These are phyloP conservation scores for Karstenula rhodostoma DNA, from an alignment of 2,329 filamentous ascomycete species.

Conservation along the genomic window DNA sequence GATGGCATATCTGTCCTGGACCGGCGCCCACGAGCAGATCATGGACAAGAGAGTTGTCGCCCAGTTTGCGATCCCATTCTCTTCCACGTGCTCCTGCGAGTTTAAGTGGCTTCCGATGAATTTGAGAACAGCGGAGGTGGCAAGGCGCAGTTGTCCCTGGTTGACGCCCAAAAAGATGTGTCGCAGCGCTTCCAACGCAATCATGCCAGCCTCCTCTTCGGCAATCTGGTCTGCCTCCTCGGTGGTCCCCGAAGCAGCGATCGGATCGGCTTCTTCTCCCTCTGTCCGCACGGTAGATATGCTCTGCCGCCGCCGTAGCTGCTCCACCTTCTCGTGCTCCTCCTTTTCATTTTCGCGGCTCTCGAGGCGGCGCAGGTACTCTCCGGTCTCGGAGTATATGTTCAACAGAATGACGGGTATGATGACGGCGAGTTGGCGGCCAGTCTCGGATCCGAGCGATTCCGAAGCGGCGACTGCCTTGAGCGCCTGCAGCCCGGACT, in stretches of 20 bases:
- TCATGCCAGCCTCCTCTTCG: slow-evolving; percentile 84
- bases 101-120: slow-evolving; percentile 66
- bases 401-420: slow-evolving; percentile 89
- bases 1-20: slow-evolving; percentile 93
- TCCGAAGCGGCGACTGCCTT: slow-evolving; percentile 83
- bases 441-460: slow-evolving; percentile 75
- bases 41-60: slow-evolving; percentile 82
- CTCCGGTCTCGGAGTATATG: slow-evolving; percentile 76
- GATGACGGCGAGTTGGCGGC: slow-evolving; percentile 78
- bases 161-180: slow-evolving; percentile 86
- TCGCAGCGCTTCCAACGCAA: slow-evolving; percentile 86
- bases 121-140: slow-evolving; percentile 75
- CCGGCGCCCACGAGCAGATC: slow-evolving; percentile 85
- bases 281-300: slow-evolving; percentile 78
- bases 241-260: slow-evolving; percentile 79
- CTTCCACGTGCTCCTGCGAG: slow-evolving; percentile 47
- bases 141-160: slow-evolving; percentile 79
- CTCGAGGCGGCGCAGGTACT: slow-evolving; percentile 73
- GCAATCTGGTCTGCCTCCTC: slow-evolving; percentile 88
- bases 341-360: slow-evolving; percentile 73
- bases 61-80: slow-evolving; percentile 70
- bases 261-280: slow-evolving; percentile 71
- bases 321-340: slow-evolving; percentile 70
- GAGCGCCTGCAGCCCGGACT: slow-evolving; percentile 71
- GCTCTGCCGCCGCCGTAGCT: slow-evolving; percentile 75